Evolutionary conservation across 345 rosid species (phyloP).

Genomic region (Brassica cretica): DNA sequence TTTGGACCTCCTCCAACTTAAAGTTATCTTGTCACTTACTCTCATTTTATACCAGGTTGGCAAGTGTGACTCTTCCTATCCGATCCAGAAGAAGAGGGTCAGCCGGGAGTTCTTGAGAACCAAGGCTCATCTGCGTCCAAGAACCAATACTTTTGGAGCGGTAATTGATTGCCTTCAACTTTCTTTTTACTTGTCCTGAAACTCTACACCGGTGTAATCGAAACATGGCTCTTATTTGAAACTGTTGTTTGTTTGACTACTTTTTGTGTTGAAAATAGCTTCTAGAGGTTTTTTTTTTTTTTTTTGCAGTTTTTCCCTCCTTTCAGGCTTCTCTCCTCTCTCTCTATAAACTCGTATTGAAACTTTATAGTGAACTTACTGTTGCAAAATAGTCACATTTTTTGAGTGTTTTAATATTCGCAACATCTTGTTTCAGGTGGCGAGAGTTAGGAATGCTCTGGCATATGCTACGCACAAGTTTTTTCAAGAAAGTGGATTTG

Average conservation of each 20-base stretch:
- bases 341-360: background rate
- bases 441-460: conserved; percentile 91
- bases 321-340: background rate
- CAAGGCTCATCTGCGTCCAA: conserved; percentile 96
- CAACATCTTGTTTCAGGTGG: conserved; percentile 54
- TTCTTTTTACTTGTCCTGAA: background rate
- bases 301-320: background rate
- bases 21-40: background rate
- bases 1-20: background rate
- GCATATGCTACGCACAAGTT: conserved; percentile 94
- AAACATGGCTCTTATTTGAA: background rate
- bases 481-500: conserved; percentile 91
- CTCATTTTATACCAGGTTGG: conserved; percentile 56
- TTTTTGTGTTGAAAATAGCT: background rate
- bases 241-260: background rate
- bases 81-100: conserved; percentile 92
- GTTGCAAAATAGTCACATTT: background rate
- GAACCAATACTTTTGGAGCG: conserved; percentile 94
- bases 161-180: conserved; percentile 39
- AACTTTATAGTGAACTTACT: background rate
- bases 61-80: conserved; percentile 85
- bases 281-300: background rate
- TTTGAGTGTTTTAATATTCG: background rate
- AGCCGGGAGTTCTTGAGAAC: conserved; percentile 92
- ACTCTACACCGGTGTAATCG: background rate